Percentiles rank a stretch among this genome's conserved stretches.
phyloP scores from a whole-genome alignment of 768 basidiomycete species.

The Agaricus subrufescens region DNA sequence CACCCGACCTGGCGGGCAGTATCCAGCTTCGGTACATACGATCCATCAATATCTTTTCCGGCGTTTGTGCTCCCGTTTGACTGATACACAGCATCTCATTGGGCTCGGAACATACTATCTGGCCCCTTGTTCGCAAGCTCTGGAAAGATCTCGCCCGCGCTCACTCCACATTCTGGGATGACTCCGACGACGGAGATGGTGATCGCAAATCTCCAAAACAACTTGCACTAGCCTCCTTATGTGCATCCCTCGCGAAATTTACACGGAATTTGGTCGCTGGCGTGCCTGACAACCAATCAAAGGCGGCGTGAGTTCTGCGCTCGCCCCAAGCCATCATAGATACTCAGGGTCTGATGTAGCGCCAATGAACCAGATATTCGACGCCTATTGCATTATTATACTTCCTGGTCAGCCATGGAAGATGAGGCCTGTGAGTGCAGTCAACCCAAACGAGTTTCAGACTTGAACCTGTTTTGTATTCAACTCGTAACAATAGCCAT shows the following conservation, averaged over 20 bases:
- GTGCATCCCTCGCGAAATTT: constrained; percentile 62
- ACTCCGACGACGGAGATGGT: constrained; percentile 34
- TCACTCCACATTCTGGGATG: constrained; percentile 50
- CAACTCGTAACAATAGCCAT: constrained; percentile 39
- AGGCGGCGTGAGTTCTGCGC: constrained; percentile 58
- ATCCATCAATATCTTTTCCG: not conserved
- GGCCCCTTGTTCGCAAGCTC: constrained; percentile 47
- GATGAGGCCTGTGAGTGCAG: constrained; percentile 46
- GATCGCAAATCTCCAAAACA: constrained; percentile 24
- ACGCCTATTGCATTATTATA: constrained; percentile 63
- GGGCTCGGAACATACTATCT: constrained; percentile 42
- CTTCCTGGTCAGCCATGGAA: constrained; percentile 69
- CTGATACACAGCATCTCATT: constrained; percentile 21
- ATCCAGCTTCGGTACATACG: constrained; percentile 30
- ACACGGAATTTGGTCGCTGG: constrained; percentile 84
- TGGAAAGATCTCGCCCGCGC: constrained; percentile 51
- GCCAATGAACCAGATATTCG: constrained; percentile 70
- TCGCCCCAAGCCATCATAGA: constrained; percentile 2
- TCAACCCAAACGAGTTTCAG: not conserved
- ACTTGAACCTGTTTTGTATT: constrained; percentile 7
- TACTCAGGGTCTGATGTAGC: constrained; percentile 30
- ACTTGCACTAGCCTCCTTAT: constrained; percentile 32
- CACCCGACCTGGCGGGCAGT: constrained; percentile 47
- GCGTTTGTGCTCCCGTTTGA: not conserved
- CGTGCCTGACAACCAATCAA: constrained; percentile 62